Evolutionary conservation across 768 basidiomycete species (phyloP).

Genomic region (Xerocomus spinulosus): DNA sequence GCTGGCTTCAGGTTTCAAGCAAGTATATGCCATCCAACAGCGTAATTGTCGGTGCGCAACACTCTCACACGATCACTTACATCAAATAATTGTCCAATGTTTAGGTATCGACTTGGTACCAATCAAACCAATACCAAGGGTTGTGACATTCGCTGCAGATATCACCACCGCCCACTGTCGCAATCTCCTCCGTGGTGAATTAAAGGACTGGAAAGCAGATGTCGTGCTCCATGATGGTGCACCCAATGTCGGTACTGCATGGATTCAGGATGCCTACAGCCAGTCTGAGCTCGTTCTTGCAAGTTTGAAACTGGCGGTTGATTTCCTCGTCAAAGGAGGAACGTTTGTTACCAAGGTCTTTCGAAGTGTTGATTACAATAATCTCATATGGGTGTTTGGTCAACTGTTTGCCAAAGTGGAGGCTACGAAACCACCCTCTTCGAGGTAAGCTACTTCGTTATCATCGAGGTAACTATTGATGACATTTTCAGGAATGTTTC

Average conservation of each 20-base stretch:
- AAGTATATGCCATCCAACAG: conserved; percentile 96
- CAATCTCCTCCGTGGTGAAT: conserved; percentile 73
- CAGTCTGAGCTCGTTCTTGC: conserved; percentile 96
- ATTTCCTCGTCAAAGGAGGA: conserved; percentile 89
- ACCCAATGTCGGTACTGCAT: conserved; percentile 98
- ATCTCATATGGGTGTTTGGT: conserved; percentile 96
- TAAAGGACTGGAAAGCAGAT: conserved; percentile 99
- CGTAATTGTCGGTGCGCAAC: conserved; percentile 74
- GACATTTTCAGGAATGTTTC: conserved; percentile 77
- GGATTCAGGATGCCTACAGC: conserved; percentile 97
- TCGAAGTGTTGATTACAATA: conserved; percentile 97
- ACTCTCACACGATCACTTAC: background rate
- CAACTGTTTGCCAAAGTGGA: conserved; percentile 96
- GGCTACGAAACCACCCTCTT: conserved; percentile 97
- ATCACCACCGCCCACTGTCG: conserved; percentile 93
- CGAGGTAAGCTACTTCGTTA: conserved; percentile 53
- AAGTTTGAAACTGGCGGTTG: conserved; percentile 91
- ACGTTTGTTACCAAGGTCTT: conserved; percentile 99
- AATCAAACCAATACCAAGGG: conserved; percentile 92
- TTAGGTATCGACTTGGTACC: conserved; percentile 92
- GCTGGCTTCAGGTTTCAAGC: conserved; percentile 97
- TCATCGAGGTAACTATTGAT: background rate
- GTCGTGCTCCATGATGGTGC: conserved; percentile 98
- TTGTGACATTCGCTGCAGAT: conserved; percentile 87
- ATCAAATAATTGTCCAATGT: conserved; percentile 8